These are phyloP conservation scores for Coprinopsis strossmayeri DNA, from an alignment of 768 basidiomycete genomes.

Conservation along the genomic window DNA sequence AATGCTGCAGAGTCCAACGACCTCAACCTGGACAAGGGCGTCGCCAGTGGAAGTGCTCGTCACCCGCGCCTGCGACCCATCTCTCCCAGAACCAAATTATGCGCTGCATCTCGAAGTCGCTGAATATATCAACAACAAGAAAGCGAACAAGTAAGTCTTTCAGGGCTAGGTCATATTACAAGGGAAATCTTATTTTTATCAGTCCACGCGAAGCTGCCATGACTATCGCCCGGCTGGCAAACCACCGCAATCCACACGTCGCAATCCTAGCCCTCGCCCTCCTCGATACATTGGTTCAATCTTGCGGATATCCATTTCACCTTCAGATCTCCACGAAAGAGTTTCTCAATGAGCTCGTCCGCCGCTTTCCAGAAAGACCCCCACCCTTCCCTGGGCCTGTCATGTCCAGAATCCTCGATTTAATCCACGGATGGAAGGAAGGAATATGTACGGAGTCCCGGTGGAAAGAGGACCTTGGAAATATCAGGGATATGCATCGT, in stretches of 20 bases:
- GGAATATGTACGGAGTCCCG: conserved; percentile 82
- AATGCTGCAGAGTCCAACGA: conserved; percentile 48
- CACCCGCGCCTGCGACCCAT: conserved; percentile 81
- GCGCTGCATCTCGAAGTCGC: conserved; percentile 90
- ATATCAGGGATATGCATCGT: conserved; percentile 97
- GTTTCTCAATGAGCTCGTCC: conserved; percentile 96
- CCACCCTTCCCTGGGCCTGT: conserved; percentile 92
- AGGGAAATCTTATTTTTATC: not conserved
- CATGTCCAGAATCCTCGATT: conserved; percentile 90
- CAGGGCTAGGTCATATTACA: not conserved
- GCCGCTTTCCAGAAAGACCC: conserved; percentile 95
- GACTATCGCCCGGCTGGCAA: conserved; percentile 75
- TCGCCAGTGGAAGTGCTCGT: conserved; percentile 68
- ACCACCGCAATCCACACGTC: conserved; percentile 90
- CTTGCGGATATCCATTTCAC: conserved; percentile 96
- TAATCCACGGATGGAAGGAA: conserved; percentile 94
- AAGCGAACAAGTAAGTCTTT: conserved; percentile 81
- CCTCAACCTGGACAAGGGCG: conserved; percentile 43
- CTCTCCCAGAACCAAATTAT: conserved; percentile 85
- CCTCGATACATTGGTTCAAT: conserved; percentile 87
- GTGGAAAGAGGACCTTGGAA: conserved; percentile 94
- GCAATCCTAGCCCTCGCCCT: conserved; percentile 80
- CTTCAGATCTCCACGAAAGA: conserved; percentile 97
- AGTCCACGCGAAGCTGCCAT: conserved; percentile 92
- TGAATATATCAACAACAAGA: conserved; percentile 89